phyloP scores from a whole-genome alignment of 768 basidiomycete species.

The Macrocybe gigantea region DNA sequence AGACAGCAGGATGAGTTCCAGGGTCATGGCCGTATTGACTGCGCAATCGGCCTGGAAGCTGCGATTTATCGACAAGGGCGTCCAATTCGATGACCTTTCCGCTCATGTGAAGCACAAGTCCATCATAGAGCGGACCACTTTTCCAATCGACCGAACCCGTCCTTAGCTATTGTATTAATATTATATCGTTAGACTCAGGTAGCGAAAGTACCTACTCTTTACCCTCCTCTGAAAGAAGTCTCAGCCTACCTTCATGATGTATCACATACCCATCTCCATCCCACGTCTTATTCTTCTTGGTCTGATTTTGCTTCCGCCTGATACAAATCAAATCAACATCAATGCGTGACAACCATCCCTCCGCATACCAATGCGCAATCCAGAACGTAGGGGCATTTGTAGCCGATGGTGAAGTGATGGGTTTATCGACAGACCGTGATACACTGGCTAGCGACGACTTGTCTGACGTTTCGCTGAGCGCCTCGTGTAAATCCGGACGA shows the following conservation, averaged over 20 bases:
- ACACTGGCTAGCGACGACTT: background rate
- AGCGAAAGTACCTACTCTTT: slow-evolving; percentile 44
- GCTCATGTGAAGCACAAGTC: slow-evolving; percentile 39
- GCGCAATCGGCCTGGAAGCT: slow-evolving; percentile 40
- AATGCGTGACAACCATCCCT: too few species aligned
- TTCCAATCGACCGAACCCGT: slow-evolving; percentile 62
- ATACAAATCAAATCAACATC: background rate
- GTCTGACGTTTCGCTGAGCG: background rate
- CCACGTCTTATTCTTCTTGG: slow-evolving; percentile 82
- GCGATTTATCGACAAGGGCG: slow-evolving; percentile 37
- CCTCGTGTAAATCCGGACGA: background rate
- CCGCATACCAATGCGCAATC: slow-evolving; percentile 60
- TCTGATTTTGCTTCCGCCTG: slow-evolving; percentile 64
- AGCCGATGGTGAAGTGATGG: background rate
- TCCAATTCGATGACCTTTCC: slow-evolving; percentile 63
- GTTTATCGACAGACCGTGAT: background rate
- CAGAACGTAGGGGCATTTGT: slow-evolving; percentile 29
- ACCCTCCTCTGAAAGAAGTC: slow-evolving; percentile 65
- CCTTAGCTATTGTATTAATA: slow-evolving; percentile 24
- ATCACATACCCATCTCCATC: slow-evolving; percentile 72
- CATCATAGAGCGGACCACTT: slow-evolving; percentile 43
- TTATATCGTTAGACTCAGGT: background rate
- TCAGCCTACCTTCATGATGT: slow-evolving; percentile 41
- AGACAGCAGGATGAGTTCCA: background rate
- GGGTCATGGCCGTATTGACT: slow-evolving; percentile 1